A percentile compares a stretch with the other conserved stretches of the same genome.
phyloP scores from a whole-genome alignment of 192 early-diverging fungal species.

The Coemansia sp. region DNA sequence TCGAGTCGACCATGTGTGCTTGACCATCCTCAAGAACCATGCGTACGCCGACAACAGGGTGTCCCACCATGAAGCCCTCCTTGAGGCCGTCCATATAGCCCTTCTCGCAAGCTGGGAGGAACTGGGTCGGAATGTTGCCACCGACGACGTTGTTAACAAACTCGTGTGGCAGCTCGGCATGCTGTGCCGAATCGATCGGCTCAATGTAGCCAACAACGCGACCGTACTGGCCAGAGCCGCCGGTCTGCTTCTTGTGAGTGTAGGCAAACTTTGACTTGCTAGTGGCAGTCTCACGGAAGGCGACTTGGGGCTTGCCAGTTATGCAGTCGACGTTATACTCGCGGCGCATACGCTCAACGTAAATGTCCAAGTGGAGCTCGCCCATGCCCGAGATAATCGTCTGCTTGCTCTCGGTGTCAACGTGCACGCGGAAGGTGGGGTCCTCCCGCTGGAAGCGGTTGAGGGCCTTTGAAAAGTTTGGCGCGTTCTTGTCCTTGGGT shows the following conservation, averaged over 20 bases:
- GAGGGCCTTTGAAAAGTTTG: slow-evolving; percentile 69
- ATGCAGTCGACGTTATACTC: slow-evolving; percentile 96
- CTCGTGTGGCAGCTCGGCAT: slow-evolving; percentile 66
- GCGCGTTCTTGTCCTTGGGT: slow-evolving; percentile 87
- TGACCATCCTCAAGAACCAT: slow-evolving; percentile 92
- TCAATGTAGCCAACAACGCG: slow-evolving; percentile 92
- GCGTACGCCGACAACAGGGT: slow-evolving; percentile 82
- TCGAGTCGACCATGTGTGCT: slow-evolving; percentile 93
- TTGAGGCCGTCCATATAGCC: slow-evolving; percentile 89
- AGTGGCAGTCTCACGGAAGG: slow-evolving; percentile 94
- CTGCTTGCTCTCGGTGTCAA: slow-evolving; percentile 81
- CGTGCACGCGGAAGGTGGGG: slow-evolving; percentile 82
- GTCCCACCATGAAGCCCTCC: slow-evolving; percentile 91
- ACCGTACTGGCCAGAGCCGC: slow-evolving; percentile 96
- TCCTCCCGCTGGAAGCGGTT: slow-evolving; percentile 86
- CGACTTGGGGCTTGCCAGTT: slow-evolving; percentile 97
- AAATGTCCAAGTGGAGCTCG: slow-evolving; percentile 87
- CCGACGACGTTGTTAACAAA: slow-evolving; percentile 89
- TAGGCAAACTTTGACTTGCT: slow-evolving; percentile 81
- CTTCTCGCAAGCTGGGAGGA: slow-evolving; percentile 95
- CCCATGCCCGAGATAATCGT: slow-evolving; percentile 91
- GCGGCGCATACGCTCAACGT: slow-evolving; percentile 98
- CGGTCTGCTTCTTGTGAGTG: slow-evolving; percentile 99
- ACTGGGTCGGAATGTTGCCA: slow-evolving; percentile 91
- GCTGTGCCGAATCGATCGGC: slow-evolving; percentile 66